Conservation (phyloP, 805 yeast species). For the Kuraishia cidri region DNA sequence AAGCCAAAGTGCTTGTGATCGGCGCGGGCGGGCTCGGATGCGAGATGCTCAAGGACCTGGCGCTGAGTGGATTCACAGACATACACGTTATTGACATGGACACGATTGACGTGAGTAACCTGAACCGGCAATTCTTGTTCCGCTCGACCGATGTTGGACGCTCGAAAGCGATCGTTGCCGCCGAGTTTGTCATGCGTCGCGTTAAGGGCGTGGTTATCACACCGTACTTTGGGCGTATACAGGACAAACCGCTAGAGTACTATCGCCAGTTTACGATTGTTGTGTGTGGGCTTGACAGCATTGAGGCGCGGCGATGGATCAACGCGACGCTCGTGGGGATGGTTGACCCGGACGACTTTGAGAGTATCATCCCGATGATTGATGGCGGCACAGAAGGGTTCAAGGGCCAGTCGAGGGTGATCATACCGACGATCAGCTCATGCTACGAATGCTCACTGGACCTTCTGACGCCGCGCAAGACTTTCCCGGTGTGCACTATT, state of each 20-base stretch:
- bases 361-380: slow-evolving; percentile 53
- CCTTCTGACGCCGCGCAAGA: slow-evolving; percentile 52
- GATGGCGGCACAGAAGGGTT: slow-evolving; percentile 98
- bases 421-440: slow-evolving; percentile 76
- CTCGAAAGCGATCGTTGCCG: slow-evolving; percentile 61
- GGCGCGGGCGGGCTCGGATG: slow-evolving; percentile 88
- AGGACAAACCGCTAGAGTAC: slow-evolving; percentile 51
- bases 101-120: slow-evolving; percentile 67
- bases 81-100: slow-evolving; percentile 78
- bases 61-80: slow-evolving; percentile 55
- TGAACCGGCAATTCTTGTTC: slow-evolving; percentile 71
- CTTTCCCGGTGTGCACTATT: slow-evolving; percentile 88
- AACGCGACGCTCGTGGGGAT: slow-evolving; percentile 59
- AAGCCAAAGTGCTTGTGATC: slow-evolving; percentile 31
- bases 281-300: slow-evolving; percentile 82
- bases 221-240: slow-evolving; percentile 59
- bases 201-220: slow-evolving; percentile 33
- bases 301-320: slow-evolving; percentile 89
- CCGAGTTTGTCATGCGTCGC: slow-evolving; percentile 39
- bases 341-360: slow-evolving; percentile 43
- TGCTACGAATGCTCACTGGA: slow-evolving; percentile 91
- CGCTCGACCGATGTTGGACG: slow-evolving; percentile 52
- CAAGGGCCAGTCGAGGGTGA: slow-evolving; percentile 83
- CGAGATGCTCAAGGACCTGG: slow-evolving; percentile 66
- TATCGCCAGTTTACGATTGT: slow-evolving; percentile 64